These are phyloP conservation scores for Nakaseomyces sp. DNA, from an alignment of 1,139 yeast genomes.

Conservation along the genomic window DNA sequence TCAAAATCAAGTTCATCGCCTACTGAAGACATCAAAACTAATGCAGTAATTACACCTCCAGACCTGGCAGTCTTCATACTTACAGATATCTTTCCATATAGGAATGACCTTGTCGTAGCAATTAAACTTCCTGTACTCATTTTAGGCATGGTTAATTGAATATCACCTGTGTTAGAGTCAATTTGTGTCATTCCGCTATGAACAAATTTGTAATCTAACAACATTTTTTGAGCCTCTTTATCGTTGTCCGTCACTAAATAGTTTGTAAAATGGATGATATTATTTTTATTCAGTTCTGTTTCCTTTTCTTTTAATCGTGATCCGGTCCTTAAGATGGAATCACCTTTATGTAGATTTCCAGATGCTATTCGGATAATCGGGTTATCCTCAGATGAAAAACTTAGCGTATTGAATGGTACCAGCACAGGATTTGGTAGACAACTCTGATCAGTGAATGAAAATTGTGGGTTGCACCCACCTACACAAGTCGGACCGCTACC, in stretches of 20 bases:
- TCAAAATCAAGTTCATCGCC: slow-evolving; percentile 91
- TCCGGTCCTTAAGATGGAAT: neutral
- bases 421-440: slow-evolving; percentile 49
- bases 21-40: slow-evolving; percentile 74
- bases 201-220: slow-evolving; percentile 24
- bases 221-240: slow-evolving; percentile 17
- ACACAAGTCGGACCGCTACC: slow-evolving; percentile 75
- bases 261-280: slow-evolving; percentile 22
- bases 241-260: slow-evolving; percentile 19
- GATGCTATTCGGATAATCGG: neutral
- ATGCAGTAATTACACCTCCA: slow-evolving; percentile 74
- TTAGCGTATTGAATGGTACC: slow-evolving; percentile 8
- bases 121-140: slow-evolving; percentile 27
- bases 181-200: slow-evolving; percentile 26
- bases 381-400: neutral
- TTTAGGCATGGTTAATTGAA: slow-evolving; percentile 29
- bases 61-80: slow-evolving; percentile 28
- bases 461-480: slow-evolving; percentile 72
- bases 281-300: slow-evolving; percentile 14
- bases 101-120: slow-evolving; percentile 25
- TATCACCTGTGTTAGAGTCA: slow-evolving; percentile 12
- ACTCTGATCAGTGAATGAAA: slow-evolving; percentile 50
- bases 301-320: slow-evolving; percentile 4
- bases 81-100: slow-evolving; percentile 28
- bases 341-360: slow-evolving; percentile 1